These are phyloP conservation scores for Fusarium drepaniforme DNA, from an alignment of 2,329 filamentous ascomycete species.

Conservation along the genomic window DNA sequence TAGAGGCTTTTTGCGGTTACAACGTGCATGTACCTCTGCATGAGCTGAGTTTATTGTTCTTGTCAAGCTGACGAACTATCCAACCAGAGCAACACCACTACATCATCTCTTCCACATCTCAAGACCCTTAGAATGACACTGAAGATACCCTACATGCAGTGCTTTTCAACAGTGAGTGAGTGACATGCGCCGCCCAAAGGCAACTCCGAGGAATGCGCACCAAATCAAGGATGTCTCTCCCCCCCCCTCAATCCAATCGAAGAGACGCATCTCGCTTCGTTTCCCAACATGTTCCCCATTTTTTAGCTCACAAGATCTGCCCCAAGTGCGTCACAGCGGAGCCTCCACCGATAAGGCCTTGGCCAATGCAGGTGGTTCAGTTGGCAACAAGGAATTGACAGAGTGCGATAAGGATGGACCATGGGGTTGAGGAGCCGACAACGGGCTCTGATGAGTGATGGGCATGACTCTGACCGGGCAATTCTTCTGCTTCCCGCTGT, in stretches of 20 bases:
- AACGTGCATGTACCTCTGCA: not conserved
- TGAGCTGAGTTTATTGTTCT: not conserved
- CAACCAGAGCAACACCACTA: not conserved
- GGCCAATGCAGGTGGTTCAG: constrained; percentile 38
- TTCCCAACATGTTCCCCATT: constrained; percentile 27
- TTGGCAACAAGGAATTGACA: constrained; percentile 28
- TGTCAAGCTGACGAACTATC: not conserved
- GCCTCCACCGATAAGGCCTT: constrained; percentile 38
- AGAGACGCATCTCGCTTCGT: not conserved
- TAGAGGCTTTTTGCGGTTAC: not conserved
- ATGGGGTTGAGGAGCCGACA: constrained; percentile 27
- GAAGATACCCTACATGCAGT: constrained; percentile 18
- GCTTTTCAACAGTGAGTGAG: not conserved
- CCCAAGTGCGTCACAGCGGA: constrained; percentile 39
- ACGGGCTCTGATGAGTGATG: constrained; percentile 5
- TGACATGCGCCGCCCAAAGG: not conserved
- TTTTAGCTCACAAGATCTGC: constrained; percentile 44
- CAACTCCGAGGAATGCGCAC: not conserved
- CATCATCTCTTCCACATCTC: not conserved
- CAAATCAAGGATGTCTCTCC: not conserved
- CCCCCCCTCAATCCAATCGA: not conserved
- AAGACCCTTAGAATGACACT: constrained; percentile 1
- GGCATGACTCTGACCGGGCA: constrained; percentile 5
- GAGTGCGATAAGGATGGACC: constrained; percentile 30
- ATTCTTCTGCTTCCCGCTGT: not conserved